phyloP scores from a whole-genome alignment of 768 basidiomycete genomes.

The Sarcomyxa edulis region DNA sequence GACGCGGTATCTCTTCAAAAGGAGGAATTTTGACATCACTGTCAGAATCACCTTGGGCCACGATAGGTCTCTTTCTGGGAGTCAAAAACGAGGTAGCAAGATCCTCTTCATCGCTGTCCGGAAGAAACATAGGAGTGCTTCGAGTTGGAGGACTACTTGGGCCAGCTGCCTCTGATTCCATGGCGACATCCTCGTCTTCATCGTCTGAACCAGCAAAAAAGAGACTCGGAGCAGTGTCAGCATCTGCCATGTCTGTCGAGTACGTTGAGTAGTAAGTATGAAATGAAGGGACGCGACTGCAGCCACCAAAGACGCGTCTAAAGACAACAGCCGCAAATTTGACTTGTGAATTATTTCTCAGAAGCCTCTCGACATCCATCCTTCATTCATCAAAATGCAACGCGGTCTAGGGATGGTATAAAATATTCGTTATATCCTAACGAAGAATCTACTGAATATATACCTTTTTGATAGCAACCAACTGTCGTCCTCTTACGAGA shows the following conservation, averaged over 20 bases:
- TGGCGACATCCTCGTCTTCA: constrained; percentile 24
- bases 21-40: constrained; percentile 21
- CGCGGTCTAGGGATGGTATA: constrained; percentile 74
- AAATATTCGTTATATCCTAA: neutral
- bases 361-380: constrained; percentile 13
- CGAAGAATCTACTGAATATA: constrained; percentile 8
- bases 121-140: constrained; percentile 23
- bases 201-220: constrained; percentile 65
- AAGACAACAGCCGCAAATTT: constrained; percentile 27
- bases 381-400: constrained; percentile 59
- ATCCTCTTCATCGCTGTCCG: constrained; percentile 28
- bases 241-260: neutral
- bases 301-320: constrained; percentile 32
- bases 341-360: constrained; percentile 17
- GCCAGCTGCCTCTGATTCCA: constrained; percentile 8
- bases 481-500: constrained; percentile 95
- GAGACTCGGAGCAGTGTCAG: constrained; percentile 28
- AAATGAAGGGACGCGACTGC: constrained; percentile 6
- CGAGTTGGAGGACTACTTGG: constrained; percentile 10
- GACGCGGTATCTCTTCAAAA: constrained; percentile 26
- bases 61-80: constrained; percentile 12
- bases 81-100: constrained; percentile 5
- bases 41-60: constrained; percentile 10
- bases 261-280: neutral
- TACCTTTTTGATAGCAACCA: constrained; percentile 66